Evolutionary conservation across 306 rosid species (phyloP).

Genomic region (Clitoria ternatea): DNA sequence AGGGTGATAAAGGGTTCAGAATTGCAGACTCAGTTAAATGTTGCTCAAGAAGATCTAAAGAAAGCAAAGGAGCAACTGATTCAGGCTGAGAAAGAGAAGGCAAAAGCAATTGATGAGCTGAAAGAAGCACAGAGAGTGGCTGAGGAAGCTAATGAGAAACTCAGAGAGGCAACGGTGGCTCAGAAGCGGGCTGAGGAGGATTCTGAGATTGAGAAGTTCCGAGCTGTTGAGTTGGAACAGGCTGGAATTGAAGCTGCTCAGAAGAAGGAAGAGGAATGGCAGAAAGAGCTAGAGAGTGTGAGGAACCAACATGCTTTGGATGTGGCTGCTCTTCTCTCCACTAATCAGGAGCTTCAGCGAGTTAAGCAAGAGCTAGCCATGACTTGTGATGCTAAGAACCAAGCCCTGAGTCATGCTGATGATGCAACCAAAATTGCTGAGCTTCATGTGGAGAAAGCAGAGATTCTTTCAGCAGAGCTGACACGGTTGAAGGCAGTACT

Average conservation of each 20-base stretch:
- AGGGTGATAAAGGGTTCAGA: conserved; percentile 65
- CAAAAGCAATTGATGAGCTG: conserved; percentile 59
- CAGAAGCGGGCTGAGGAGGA: conserved; percentile 82
- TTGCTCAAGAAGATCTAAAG: conserved; percentile 81
- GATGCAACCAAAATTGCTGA: conserved; percentile 92
- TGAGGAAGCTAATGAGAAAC: conserved; percentile 83
- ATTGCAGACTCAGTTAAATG: conserved; percentile 58
- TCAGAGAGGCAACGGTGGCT: conserved; percentile 80
- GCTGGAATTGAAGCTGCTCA: conserved; percentile 83
- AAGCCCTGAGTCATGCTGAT: conserved; percentile 87
- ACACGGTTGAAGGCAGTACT: conserved; percentile 60
- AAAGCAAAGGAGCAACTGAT: conserved; percentile 76
- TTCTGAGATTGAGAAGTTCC: conserved; percentile 94
- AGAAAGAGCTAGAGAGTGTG: conserved; percentile 74
- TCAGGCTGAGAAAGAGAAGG: conserved; percentile 74
- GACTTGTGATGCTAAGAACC: conserved; percentile 92
- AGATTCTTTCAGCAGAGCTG: conserved; percentile 71
- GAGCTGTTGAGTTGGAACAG: conserved; percentile 94
- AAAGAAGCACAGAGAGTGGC: conserved; percentile 73
- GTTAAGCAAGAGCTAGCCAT: conserved; percentile 69
- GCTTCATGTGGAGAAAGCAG: conserved; percentile 74
- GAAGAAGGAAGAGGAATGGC: conserved; percentile 87
- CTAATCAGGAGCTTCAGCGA: conserved; percentile 82
- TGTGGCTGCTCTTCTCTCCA: conserved; percentile 68
- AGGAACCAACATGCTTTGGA: conserved; percentile 86